Evolutionary conservation across 2,329 filamentous ascomycete genomes (phyloP).

Genomic region (Apiospora rasikravindrae): DNA sequence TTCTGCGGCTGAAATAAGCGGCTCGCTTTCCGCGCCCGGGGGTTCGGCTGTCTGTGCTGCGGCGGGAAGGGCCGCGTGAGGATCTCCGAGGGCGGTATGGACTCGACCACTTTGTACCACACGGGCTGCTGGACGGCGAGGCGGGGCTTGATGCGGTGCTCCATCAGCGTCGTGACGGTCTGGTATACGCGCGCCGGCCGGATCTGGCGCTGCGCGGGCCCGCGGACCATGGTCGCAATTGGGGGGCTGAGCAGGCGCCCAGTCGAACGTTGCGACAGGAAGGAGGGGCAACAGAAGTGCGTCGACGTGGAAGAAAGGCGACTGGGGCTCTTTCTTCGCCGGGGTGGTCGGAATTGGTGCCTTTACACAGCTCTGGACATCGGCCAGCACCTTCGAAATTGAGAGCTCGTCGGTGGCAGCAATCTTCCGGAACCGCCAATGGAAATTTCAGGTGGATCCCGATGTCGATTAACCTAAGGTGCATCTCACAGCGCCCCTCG

Average conservation of each 20-base stretch:
- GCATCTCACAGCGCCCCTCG: neutral
- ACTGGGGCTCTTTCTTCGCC: slow-evolving; percentile 1
- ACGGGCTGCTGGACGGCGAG: slow-evolving; percentile 43
- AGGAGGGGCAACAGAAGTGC: neutral
- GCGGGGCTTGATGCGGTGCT: slow-evolving; percentile 38
- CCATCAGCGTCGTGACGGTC: slow-evolving; percentile 44
- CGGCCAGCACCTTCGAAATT: neutral
- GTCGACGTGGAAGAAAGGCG: neutral
- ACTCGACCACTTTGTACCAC: slow-evolving; percentile 58
- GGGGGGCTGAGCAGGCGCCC: slow-evolving; percentile 1
- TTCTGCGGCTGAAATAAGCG: slow-evolving; percentile 80
- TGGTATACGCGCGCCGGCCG: slow-evolving; percentile 50
- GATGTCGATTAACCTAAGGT: neutral
- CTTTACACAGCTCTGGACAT: neutral
- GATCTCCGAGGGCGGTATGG: slow-evolving; percentile 63
- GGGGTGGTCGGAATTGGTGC: slow-evolving; percentile 4
- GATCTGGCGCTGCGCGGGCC: slow-evolving; percentile 37
- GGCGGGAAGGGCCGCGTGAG: slow-evolving; percentile 58
- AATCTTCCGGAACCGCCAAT: slow-evolving; percentile 14
- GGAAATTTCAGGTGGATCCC: slow-evolving; percentile 11
- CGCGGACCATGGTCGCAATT: slow-evolving; percentile 39
- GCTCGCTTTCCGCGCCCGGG: slow-evolving; percentile 68
- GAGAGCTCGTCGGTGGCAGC: neutral
- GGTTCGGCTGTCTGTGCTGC: slow-evolving; percentile 47
- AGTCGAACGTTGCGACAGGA: slow-evolving; percentile 7